A percentile compares a stretch with the other conserved stretches of the same genome.
Conservation (phyloP, 2,329 filamentous ascomycete genomes). For the Aspergillus sp. region DNA sequence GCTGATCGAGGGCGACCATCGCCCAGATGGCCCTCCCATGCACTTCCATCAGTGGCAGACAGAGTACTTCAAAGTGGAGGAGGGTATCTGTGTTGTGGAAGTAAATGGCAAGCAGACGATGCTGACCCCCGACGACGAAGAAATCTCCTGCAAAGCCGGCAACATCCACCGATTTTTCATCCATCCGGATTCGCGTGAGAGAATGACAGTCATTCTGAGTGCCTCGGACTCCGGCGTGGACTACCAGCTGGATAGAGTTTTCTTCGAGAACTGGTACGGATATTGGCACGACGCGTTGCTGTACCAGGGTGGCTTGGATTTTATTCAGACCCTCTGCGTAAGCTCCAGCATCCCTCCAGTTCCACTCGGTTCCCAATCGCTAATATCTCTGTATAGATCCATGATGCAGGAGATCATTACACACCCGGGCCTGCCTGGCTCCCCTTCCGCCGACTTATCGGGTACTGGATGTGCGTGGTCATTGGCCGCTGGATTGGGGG, state of each 20-base stretch:
- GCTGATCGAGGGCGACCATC: too few species aligned
- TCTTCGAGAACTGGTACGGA: constrained; percentile 18
- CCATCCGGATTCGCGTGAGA: constrained; percentile 10
- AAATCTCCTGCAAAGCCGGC: constrained; percentile 7
- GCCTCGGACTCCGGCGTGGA: constrained; percentile 14
- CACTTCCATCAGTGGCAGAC: constrained; percentile 18
- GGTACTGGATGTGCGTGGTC: background rate
- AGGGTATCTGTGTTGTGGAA: constrained; percentile 5
- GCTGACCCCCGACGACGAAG: constrained; percentile 8
- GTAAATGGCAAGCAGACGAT: constrained; percentile 5
- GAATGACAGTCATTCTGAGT: constrained; percentile 14
- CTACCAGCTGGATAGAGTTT: constrained; percentile 14
- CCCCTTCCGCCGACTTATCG: constrained; percentile 10
- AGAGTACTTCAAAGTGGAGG: constrained; percentile 13
- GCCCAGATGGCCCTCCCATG: background rate
- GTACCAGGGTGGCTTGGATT: constrained; percentile 12
- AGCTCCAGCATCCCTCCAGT: background rate
- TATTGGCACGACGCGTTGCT: constrained; percentile 15
- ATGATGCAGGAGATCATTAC: constrained; percentile 13
- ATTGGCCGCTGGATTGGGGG: constrained; percentile 10
- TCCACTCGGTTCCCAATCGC: background rate
- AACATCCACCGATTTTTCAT: constrained; percentile 12
- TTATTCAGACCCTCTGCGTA: constrained; percentile 10
- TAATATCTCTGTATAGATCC: constrained; percentile 4
- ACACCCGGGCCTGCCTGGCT: constrained; percentile 8